Conservation (phyloP, 2,329 filamentous ascomycete species). For the Fusarium fracticaudum region DNA sequence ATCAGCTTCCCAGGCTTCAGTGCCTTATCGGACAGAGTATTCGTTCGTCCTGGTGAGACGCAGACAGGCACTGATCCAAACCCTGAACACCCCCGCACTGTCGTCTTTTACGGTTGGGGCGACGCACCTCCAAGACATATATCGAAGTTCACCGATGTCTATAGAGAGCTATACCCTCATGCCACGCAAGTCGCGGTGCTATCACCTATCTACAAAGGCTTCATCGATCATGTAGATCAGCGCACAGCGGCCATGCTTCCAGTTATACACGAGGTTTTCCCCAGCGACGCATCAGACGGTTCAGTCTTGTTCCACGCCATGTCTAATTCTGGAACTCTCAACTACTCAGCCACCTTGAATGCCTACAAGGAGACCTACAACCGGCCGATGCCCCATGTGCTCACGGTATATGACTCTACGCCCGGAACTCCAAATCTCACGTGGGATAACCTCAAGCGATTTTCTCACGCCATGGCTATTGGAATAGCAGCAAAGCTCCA, state of each 20-base stretch:
- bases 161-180: background rate
- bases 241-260: constrained; percentile 1
- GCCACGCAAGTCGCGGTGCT: background rate
- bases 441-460: constrained; percentile 1
- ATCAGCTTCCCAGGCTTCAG: background rate
- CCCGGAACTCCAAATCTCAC: background rate
- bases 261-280: background rate
- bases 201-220: background rate
- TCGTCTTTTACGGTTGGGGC: constrained; percentile 12
- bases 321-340: constrained; percentile 2
- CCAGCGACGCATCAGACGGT: accelerated
- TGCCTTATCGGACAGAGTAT: background rate
- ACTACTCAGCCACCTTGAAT: background rate
- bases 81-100: background rate
- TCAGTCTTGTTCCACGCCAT: background rate
- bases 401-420: background rate
- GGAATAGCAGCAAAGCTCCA: background rate
- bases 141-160: background rate
- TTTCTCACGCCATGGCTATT: constrained; percentile 7
- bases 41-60: background rate
- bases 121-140: constrained; percentile 5
- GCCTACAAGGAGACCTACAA: background rate
- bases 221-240: background rate
- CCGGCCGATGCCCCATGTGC: background rate
- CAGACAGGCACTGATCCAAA: background rate